These are phyloP conservation scores for Asterochloris sp. DNA, from an alignment of 139 green algal genomes.

Conservation along the genomic window DNA sequence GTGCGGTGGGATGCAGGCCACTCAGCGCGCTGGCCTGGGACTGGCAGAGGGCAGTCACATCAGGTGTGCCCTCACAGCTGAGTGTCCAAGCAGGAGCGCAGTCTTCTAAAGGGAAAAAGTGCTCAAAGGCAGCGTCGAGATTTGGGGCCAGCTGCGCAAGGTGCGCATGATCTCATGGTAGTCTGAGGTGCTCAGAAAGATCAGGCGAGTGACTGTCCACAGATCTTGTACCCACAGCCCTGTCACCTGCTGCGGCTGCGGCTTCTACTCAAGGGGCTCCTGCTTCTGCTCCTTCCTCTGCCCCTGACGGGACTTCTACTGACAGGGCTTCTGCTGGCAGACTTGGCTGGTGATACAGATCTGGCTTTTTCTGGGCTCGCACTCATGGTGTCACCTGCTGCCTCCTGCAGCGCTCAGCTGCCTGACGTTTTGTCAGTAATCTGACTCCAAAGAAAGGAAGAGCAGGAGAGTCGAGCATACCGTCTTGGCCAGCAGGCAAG, in stretches of 20 bases:
- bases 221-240: not conserved
- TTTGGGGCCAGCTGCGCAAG: not conserved
- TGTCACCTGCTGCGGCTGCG: constrained; percentile 8
- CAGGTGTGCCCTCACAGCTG: not conserved
- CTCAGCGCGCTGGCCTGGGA: not conserved
- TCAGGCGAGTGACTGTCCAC: not conserved
- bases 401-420: not conserved
- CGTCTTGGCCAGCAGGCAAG: no score
- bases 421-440: not conserved
- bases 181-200: not conserved
- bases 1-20: not conserved
- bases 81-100: not conserved
- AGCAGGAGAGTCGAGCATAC: no score
- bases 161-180: not conserved
- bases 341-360: constrained; percentile 10
- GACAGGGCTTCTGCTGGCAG: not conserved
- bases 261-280: not conserved
- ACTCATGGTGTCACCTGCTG: not conserved
- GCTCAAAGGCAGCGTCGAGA: not conserved
- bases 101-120: not conserved
- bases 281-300: no score
- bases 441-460: not conserved
- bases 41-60: not conserved
- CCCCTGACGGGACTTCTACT: no score
- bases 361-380: not conserved